A percentile compares a stretch with the other conserved stretches of the same genome.
phyloP scores from a whole-genome alignment of 768 basidiomycete genomes.

The Leucocoprinus leucothites region DNA sequence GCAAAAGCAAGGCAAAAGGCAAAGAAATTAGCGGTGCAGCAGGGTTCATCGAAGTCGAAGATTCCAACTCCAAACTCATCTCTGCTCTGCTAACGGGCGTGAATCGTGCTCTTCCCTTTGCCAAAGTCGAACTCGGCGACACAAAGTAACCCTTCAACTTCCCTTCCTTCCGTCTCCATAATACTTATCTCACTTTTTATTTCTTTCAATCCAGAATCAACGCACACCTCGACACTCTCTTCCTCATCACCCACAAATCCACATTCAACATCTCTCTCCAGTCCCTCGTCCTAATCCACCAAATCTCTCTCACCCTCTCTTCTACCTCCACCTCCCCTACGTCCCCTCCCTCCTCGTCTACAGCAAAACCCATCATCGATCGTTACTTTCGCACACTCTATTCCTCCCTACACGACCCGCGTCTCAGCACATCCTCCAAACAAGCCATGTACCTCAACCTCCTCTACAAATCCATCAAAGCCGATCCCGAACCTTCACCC shows the following conservation, averaged over 20 bases:
- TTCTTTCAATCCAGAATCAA: slow-evolving; percentile 56
- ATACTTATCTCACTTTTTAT: background rate
- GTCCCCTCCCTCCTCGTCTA: background rate
- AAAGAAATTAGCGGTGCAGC: slow-evolving; percentile 54
- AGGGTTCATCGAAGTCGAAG: slow-evolving; percentile 73
- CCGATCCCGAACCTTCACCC: slow-evolving; percentile 36
- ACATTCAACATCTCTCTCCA: slow-evolving; percentile 97
- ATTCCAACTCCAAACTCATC: slow-evolving; percentile 76
- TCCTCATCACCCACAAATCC: slow-evolving; percentile 91
- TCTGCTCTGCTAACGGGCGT: slow-evolving; percentile 92
- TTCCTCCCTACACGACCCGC: slow-evolving; percentile 79
- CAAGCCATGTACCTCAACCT: slow-evolving; percentile 97
- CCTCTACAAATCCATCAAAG: slow-evolving; percentile 86
- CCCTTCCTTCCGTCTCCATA: background rate
- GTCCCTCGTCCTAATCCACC: slow-evolving; percentile 84
- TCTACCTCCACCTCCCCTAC: slow-evolving; percentile 27
- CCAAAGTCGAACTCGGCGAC: slow-evolving; percentile 70
- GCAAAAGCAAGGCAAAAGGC: slow-evolving; percentile 33
- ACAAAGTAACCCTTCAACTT: slow-evolving; percentile 49
- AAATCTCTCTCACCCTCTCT: slow-evolving; percentile 61
- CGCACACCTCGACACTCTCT: slow-evolving; percentile 88
- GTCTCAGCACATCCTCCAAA: slow-evolving; percentile 81
- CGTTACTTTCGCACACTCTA: slow-evolving; percentile 85
- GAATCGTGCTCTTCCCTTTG: slow-evolving; percentile 93
- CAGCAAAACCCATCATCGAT: slow-evolving; percentile 48